Conservation (phyloP, 768 basidiomycete genomes). For the Trametes gibbosa region DNA sequence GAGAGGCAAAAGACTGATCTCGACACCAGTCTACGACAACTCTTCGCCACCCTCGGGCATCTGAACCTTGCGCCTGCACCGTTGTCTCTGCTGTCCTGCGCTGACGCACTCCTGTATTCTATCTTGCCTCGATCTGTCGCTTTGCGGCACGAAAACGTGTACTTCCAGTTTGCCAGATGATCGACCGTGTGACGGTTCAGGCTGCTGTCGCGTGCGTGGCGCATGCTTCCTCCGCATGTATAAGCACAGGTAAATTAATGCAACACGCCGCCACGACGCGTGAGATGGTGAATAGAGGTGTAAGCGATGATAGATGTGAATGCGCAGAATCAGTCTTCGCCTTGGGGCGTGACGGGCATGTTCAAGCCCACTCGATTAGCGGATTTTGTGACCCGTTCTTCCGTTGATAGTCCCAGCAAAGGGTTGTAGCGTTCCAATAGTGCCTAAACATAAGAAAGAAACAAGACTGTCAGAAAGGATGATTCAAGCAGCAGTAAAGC, state of each 20-base stretch:
- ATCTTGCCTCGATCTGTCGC: slow-evolving; percentile 4
- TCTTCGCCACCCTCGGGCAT: background rate
- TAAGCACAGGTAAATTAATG: too few relatives aligned
- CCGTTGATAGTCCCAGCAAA: slow-evolving; percentile 68
- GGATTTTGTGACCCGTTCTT: slow-evolving; percentile 81
- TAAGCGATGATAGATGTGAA: background rate
- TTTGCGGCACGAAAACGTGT: background rate
- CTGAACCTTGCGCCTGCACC: background rate
- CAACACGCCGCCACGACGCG: too few relatives aligned
- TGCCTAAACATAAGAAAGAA: slow-evolving; percentile 41
- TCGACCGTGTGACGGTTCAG: too few relatives aligned
- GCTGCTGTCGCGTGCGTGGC: too few relatives aligned
- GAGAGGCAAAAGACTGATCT: slow-evolving; percentile 55
- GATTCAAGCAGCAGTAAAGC: background rate
- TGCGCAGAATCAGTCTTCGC: slow-evolving; percentile 13
- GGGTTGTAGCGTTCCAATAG: slow-evolving; percentile 90
- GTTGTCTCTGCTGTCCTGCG: background rate
- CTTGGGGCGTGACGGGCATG: slow-evolving; percentile 56
- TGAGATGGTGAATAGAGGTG: too few relatives aligned
- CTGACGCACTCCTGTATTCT: slow-evolving; percentile 9
- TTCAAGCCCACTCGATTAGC: slow-evolving; percentile 85
- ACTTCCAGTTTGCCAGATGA: background rate
- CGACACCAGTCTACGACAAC: background rate
- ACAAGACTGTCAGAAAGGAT: background rate
- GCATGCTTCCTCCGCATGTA: too few relatives aligned